Evolutionary conservation across 1,284 basidiomycete genomes (phyloP), one percentile per base, ranked within the genome.

Genomic region (Psilocybe mexicana): DNA sequence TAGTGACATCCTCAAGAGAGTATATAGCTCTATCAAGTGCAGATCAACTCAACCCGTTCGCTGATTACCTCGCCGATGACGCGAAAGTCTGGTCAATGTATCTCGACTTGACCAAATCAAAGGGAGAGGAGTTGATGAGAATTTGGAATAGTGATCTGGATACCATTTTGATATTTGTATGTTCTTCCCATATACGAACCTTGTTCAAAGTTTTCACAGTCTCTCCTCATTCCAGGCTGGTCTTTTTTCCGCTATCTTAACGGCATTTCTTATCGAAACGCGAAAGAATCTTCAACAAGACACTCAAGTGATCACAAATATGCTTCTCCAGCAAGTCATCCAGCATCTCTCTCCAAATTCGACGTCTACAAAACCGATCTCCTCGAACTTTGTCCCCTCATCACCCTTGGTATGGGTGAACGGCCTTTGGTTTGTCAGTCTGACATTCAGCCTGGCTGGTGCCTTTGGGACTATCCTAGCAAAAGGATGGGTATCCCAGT

Each of bases 241-340:
- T 30, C 55, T 67, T 30, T 63, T 64, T 52, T 66, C 63, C 23
- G 63, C 60, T 25, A 61, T 63, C 44, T 57, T 66, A 28, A 65
- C 63, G 1, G 60, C 63, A 3, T 66, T 66, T 33, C 54, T 60
- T 10, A 61, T 65, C 26, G 61, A 66, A 58, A 63, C 63, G 2
- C 56, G 57, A 14, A 58, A 66, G 25, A 48, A 48, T 18, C 55
- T 66, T 14, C 58, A 62, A 23, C 57, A 58, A 38, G 63, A 64
- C 52, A 48, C 52, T 8, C 52, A 61, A 23, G 60, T 59, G 26
- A 45, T 52, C 8, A 59, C 61, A 11, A 60, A 61, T 26, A 12
- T 45, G 24, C 52, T 64, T n/a, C 60, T 66, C 10, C 43, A 51
- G 24, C 49, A 46, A 10, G 44, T 66, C 35, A 51, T 57, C 28